These are phyloP conservation scores for Yamadazyma oceani DNA, from an alignment of 1,139 yeast species.

Conservation along the genomic window DNA sequence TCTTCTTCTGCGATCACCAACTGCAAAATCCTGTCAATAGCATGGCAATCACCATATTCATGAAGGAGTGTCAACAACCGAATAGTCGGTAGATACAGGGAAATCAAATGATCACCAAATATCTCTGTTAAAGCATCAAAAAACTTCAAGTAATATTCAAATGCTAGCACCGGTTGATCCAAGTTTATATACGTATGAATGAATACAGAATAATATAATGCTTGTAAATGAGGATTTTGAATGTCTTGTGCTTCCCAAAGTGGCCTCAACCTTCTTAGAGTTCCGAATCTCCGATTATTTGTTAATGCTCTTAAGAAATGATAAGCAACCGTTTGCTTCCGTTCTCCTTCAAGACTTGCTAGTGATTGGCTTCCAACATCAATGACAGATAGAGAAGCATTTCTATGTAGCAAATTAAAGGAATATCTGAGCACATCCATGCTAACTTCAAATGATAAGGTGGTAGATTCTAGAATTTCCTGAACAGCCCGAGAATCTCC, in stretches of 20 bases:
- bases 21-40: conserved; percentile 17
- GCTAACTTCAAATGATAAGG: too few relatives aligned
- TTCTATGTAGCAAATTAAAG: too few relatives aligned
- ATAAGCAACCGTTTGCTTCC: neutral
- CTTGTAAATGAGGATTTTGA: conserved; percentile 1
- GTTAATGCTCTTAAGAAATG: conserved; percentile 1
- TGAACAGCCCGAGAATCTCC: too few relatives aligned
- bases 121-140: conserved; percentile 5
- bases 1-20: conserved; percentile 8
- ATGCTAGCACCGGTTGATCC: conserved; percentile 25
- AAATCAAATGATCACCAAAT: neutral
- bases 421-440: too few relatives aligned
- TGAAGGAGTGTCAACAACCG: conserved; percentile 16
- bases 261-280: conserved; percentile 6
- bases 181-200: conserved; percentile 25
- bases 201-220: conserved; percentile 24
- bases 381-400: too few relatives aligned
- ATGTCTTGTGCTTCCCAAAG: conserved; percentile 12
- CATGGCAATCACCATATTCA: conserved; percentile 22
- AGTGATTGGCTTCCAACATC: too few relatives aligned
- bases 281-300: neutral
- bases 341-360: too few relatives aligned
- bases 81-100: conserved; percentile 16
- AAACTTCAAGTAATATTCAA: conserved; percentile 19
- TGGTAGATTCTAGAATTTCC: too few relatives aligned